Base-by-base conservation (phyloP, 1,284 basidiomycete species). In the Boletus hoseneyae region DNA sequence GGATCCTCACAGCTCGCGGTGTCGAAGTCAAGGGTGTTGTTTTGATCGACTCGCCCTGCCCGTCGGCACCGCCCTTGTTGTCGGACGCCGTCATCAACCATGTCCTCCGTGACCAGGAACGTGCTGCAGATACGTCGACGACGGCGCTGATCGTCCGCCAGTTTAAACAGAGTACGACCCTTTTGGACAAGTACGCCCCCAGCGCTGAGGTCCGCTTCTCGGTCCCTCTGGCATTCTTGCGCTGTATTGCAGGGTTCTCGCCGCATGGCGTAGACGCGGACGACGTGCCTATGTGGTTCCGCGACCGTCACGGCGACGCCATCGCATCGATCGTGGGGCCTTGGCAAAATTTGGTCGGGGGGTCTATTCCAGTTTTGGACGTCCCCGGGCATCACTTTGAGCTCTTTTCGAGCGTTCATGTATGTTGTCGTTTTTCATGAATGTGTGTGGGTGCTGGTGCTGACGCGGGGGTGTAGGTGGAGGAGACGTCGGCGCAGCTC, bases 351-450 rank as follows among this genome's bases (percentile, higher is more conserved):
- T 55, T 82, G 11, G 61, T 73, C 0, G 69, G 69, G 4, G 52
- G 40, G 10, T 43, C 59, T 1, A 53, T 85, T 2, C 69, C 72
- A 34, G 67, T 77, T 1, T 59, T 80, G 32, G 77, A 83, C 55
- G 78, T 87, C 9, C 79, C 82, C 2, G 85, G 85, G 0, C 68
- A 87, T 59, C 85, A 87, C 56, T 87, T 87, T 54, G 67, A 77
- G 53, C 70, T 77, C 0, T 87, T 87, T 60, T 68, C 74, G 39
- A 54, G 66, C 6, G 52, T 57, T n/a, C 76, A 82, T 58, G 85
- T 85, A 57, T 57, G 80, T 73, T 6, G 6, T 29, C 15, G 12
- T 21, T 21, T 16, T 18, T 8, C 16, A 7, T 15, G 6, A 30
- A 30, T 30, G 3, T 16, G 8, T 30, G 11, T 16, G 4, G 6